Percentiles rank a stretch among this genome's conserved stretches.
Conservation (phyloP, 2,329 filamentous ascomycete genomes). For the Byssothecium circinans region DNA sequence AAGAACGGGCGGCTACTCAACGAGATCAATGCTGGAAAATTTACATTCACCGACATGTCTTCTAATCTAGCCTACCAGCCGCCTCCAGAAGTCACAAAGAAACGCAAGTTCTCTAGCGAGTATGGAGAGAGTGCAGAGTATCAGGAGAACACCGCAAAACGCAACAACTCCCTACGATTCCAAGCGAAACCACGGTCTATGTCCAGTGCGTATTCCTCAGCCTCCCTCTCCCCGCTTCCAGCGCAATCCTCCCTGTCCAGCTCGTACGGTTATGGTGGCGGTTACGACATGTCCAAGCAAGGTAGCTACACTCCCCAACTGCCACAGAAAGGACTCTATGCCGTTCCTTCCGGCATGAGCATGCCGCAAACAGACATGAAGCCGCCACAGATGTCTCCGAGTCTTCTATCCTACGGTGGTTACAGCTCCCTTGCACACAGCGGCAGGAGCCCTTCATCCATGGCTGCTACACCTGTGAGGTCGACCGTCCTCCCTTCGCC, state of each 20-base stretch:
- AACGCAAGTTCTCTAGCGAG: slow-evolving; percentile 38
- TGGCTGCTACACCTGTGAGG: slow-evolving; percentile 38
- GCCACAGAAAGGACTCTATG: slow-evolving; percentile 40
- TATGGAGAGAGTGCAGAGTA: slow-evolving; percentile 32
- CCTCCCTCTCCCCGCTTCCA: slow-evolving; percentile 43
- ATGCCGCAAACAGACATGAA: slow-evolving; percentile 35
- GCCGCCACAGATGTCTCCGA: slow-evolving; percentile 39
- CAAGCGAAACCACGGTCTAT: slow-evolving; percentile 36
- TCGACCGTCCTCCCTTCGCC: slow-evolving; percentile 51
- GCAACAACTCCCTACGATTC: slow-evolving; percentile 42
- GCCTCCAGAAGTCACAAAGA: slow-evolving; percentile 30
- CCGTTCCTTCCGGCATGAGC: slow-evolving; percentile 32
- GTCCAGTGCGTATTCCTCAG: slow-evolving; percentile 35
- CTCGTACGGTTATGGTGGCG: slow-evolving; percentile 39
- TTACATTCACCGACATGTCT: slow-evolving; percentile 60
- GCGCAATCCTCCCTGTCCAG: slow-evolving; percentile 41
- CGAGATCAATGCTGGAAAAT: slow-evolving; percentile 61
- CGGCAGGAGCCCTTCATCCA: slow-evolving; percentile 48
- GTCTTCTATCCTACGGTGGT: slow-evolving; percentile 39
- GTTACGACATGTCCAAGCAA: slow-evolving; percentile 44
- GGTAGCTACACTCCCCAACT: slow-evolving; percentile 33
- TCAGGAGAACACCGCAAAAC: slow-evolving; percentile 38
- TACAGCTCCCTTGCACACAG: slow-evolving; percentile 51
- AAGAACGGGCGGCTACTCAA: slow-evolving; percentile 55
- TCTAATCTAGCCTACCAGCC: slow-evolving; percentile 35